A percentile compares a stretch with the other conserved stretches of the same genome.
Conservation (phyloP, 352 stramenopile genomes). For the Phytophthora colocasiae region DNA sequence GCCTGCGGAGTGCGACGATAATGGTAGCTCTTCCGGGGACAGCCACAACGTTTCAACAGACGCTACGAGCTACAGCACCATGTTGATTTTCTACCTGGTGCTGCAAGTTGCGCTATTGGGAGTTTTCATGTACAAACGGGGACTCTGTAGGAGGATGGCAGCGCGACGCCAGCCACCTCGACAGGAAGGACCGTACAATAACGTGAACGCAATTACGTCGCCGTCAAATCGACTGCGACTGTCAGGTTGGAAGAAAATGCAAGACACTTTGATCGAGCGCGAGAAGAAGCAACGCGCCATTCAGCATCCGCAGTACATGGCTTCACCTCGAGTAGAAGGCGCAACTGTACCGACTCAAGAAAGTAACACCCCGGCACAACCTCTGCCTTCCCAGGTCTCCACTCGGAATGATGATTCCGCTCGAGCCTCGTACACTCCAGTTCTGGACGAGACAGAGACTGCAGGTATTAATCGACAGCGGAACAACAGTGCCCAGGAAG, state of each 20-base stretch:
- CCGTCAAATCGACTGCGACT: slow-evolving; percentile 72
- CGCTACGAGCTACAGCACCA: slow-evolving; percentile 54
- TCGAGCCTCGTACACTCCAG: slow-evolving; percentile 23
- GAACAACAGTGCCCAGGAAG: slow-evolving; percentile 11
- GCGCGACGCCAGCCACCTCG: slow-evolving; percentile 13
- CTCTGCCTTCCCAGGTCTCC: slow-evolving; percentile 10
- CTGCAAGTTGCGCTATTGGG: slow-evolving; percentile 67
- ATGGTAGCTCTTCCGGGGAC: slow-evolving; percentile 22
- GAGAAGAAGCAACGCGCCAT: slow-evolving; percentile 60
- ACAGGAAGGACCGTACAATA: slow-evolving; percentile 72
- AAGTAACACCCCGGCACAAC: slow-evolving; percentile 4
- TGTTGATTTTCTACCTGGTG: slow-evolving; percentile 76
- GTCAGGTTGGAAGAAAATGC: slow-evolving; percentile 64
- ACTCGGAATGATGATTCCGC: slow-evolving; percentile 18
- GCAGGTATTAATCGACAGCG: slow-evolving; percentile 4
- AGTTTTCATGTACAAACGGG: slow-evolving; percentile 67
- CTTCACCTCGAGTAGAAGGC: slow-evolving; percentile 26
- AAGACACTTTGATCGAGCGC: slow-evolving; percentile 59
- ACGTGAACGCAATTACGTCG: slow-evolving; percentile 70
- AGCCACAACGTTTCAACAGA: slow-evolving; percentile 11
- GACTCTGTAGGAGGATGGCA: slow-evolving; percentile 43
- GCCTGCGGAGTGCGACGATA: slow-evolving; percentile 50
- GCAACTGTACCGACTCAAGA: slow-evolving; percentile 6
- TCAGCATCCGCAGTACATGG: slow-evolving; percentile 33
- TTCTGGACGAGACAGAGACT: slow-evolving; percentile 14